Conservation (phyloP, 2,329 filamentous ascomycete species). For the Canariomyces notabilis region DNA sequence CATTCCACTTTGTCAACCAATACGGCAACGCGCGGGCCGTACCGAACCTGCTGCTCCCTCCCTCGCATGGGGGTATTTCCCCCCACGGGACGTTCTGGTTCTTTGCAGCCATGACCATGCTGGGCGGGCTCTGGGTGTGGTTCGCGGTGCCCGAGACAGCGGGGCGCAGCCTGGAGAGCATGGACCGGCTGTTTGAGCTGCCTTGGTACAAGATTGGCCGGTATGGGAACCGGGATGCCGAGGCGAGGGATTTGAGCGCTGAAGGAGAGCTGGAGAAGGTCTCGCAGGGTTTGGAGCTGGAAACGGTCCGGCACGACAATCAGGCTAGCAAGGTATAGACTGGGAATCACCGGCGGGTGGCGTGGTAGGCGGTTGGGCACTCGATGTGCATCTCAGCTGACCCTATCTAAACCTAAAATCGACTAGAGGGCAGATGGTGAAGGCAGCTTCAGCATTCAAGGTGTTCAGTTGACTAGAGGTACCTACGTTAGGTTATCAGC, state of each 20-base stretch:
- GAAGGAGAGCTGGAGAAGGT: background rate
- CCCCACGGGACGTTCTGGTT: slow-evolving; percentile 71
- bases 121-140: slow-evolving; percentile 67
- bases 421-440: too few relatives aligned
- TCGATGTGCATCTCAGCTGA: too few relatives aligned
- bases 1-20: slow-evolving; percentile 72
- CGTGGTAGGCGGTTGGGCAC: too few relatives aligned
- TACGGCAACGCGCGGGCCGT: slow-evolving; percentile 73
- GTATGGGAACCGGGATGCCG: slow-evolving; percentile 48
- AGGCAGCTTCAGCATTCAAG: too few relatives aligned
- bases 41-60: slow-evolving; percentile 63
- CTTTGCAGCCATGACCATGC: slow-evolving; percentile 62
- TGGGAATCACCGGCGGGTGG: too few relatives aligned
- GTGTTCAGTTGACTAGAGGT: too few relatives aligned
- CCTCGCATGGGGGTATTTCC: slow-evolving; percentile 42
- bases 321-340: background rate
- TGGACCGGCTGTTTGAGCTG: slow-evolving; percentile 66
- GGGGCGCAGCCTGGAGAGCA: slow-evolving; percentile 60
- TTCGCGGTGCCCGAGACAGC: slow-evolving; percentile 69
- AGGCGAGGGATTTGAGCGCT: slow-evolving; percentile 36
- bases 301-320: background rate
- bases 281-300: background rate
- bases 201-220: slow-evolving; percentile 71
- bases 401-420: too few relatives aligned
- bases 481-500: too few relatives aligned